phyloP scores from a whole-genome alignment of 1,139 yeast species.

The Candida albicans region DNA sequence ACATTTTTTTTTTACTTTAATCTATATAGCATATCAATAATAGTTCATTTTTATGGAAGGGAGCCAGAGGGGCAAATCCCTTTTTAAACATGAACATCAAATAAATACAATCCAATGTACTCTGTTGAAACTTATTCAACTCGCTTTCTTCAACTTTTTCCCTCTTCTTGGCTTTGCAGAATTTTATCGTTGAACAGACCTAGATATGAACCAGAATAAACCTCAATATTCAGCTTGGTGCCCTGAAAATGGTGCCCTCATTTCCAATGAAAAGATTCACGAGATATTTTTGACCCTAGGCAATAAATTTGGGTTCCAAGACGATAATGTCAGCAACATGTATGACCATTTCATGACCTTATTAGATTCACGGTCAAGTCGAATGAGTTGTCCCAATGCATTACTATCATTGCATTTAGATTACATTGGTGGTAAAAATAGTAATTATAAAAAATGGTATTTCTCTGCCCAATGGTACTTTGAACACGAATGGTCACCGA shows the following conservation, averaged over 20 bases:
- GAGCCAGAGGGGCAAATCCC: too few species aligned
- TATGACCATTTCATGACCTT: constrained; percentile 39
- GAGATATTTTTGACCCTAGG: constrained; percentile 23
- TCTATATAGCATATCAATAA: not conserved
- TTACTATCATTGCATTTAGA: constrained; percentile 39
- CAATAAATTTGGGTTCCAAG: constrained; percentile 33
- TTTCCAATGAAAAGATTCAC: constrained; percentile 21
- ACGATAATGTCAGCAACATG: constrained; percentile 37
- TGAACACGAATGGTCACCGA: constrained; percentile 12
- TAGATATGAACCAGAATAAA: constrained; percentile 2
- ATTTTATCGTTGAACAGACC: not conserved
- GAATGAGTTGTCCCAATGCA: constrained; percentile 37
- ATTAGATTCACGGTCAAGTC: constrained; percentile 41
- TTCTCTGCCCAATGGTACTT: constrained; percentile 28
- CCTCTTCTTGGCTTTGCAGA: not conserved
- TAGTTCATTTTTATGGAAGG: not conserved
- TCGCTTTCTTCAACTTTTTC: not conserved
- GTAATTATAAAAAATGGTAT: constrained; percentile 46
- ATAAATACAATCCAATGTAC: too few species aligned
- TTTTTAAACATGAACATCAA: too few species aligned
- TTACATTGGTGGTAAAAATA: constrained; percentile 41
- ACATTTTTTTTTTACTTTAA: not conserved
- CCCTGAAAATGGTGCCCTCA: constrained; percentile 29
- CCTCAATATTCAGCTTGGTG: constrained; percentile 36
- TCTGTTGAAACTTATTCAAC: too few species aligned